Evolutionary conservation across 2,329 filamentous ascomycete species (phyloP), one percentile per base, ranked within the genome.

Genomic region (Chlorencoelia australis): DNA sequence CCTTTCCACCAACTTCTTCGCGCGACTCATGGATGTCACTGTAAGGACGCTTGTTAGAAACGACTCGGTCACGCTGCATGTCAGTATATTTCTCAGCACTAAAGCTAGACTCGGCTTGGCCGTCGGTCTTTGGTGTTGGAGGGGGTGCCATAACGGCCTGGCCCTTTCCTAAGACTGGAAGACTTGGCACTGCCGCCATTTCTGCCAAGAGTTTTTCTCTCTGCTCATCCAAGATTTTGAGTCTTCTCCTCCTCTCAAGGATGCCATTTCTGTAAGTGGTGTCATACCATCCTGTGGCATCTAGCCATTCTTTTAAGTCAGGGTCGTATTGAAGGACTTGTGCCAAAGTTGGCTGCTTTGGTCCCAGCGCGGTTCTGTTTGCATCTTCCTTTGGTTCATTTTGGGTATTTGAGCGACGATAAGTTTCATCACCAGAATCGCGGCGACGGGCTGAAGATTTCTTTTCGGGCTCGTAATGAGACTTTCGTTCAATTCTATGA

Each of bases 271-370:
- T 54, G 31, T 59, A 58, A n/a, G 39, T 38, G 25, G 36, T 37
- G 46, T 60, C 54, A 42, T 59, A 49, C 39, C 51, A 61, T 3
- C 53, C 51, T 17, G 58, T 59, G 15, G 57, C 46, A 9, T 55
- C 47, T 25, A 61, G 40, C 57, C 58, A 61, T 36, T 59, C 54
- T 44, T 48, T 52, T 20, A 61, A 38, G 35, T 60, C 54, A 22
- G 49, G 38, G 27, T 58, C 46, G 35, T 45, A 35, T 21, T 44
- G 40, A 21, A 58, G 34, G 11, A 54, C 4, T 20, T 54, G 45
- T 30, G 35, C 32, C 13, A 57, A 39, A 16, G 41, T 48, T 19
- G 50, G 45, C 24, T 34, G 34, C 17, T 32, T 41, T 29, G 32
- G 29, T 31, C 49, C 46, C 31, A 37, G 38, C 31, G 24, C 15